Evolutionary conservation across 345 rosid genomes (phyloP), one percentile per base, ranked within the genome.

Genomic region (Brassica carinata): DNA sequence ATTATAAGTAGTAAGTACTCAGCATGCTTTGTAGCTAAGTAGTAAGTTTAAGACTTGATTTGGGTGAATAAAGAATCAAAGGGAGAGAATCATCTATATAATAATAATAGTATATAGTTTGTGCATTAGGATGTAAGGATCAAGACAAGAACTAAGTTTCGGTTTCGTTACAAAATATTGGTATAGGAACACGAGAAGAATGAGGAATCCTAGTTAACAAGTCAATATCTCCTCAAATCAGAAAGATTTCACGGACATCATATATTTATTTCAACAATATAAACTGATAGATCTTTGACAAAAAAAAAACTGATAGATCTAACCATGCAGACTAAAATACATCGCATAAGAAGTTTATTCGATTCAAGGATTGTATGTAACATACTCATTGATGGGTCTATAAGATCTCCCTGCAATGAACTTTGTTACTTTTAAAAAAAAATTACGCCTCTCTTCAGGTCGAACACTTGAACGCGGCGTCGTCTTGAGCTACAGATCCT

Each of bases 11-110:
- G 77, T 38, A 78, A 58, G 73, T 79, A 30, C 26, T 73, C 62
- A 45, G 43, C 23, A 29, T 79, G 74, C 64, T 73, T 38, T 73
- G 63, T 73, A 79, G 73, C 67, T 58, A 67, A 73, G 77, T 67
- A 73, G 74, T 79, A 18, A 73, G 53, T 67, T 72, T 8, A 79
- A 73, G 74, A 73, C 64, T 59, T 73, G 40, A 73, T 79, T 79
- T 67, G 70, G 69, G 59, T 73, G 78, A 79, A 73, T 73, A 79
- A 73, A 18, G 67, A 5, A n/a, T 9, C 33, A 65, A 53, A 57
- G 62, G 57, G 7, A 71, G 71, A 64, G 59, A 19, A 77, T 18
- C 33, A 30, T 11, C n/a, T 63, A 9, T 11, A 2, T 72, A n/a
- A 36, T 17, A 36, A 36, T 7, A 36, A 36, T n/a, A n/a, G n/a